Base-by-base conservation (phyloP, 768 basidiomycete genomes). In the Tricholoma terreum region DNA sequence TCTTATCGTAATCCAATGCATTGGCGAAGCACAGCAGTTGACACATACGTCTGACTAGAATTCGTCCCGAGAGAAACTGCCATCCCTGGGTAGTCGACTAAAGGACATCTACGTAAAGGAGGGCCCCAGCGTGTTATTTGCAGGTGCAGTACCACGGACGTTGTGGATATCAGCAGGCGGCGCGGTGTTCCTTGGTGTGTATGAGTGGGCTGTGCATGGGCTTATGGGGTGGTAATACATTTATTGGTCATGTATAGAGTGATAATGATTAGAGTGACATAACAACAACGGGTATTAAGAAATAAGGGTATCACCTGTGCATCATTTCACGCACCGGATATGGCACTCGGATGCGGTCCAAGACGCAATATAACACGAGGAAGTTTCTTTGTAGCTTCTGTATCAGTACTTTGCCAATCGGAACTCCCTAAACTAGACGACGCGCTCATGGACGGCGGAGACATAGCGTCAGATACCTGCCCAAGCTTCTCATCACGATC, bases 161-260 rank as follows among this genome's bases (percentile, higher is more conserved):
- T 69, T 97, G 52, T 98, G 96, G 90, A 98, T 99, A 66, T 94
- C 93, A 1, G 86, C 92, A 2, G 97, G 97, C 2, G 97, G 97
- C 2, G 94, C 95, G 0, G 93, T 98, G 0, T 99, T 99, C 71
- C 79, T 99, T 22, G 97, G 97, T n/a, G 87, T 93, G 49, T 99
- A 98, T 65, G 96, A 99, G 70, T 88, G 85, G 82, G 84, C 79
- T 0, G 76, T 87, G 3, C 77, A 81, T 64, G 75, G 78, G 2
- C 69, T 90, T 10, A 78, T 78, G 66, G 67, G 69, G 2, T 59
- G 58, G 54, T 63, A 46, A 55, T 43, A 50, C n/a, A 50, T 58
- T 55, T 54, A 31, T 46, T 45, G 45, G 12, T 31, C 27, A 14
- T 19, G 22, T 52, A 52, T 35, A 54, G 11, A 31, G 46, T 49